phyloP scores from a whole-genome alignment of 139 green algal genomes.

The Chlorella sp. region DNA sequence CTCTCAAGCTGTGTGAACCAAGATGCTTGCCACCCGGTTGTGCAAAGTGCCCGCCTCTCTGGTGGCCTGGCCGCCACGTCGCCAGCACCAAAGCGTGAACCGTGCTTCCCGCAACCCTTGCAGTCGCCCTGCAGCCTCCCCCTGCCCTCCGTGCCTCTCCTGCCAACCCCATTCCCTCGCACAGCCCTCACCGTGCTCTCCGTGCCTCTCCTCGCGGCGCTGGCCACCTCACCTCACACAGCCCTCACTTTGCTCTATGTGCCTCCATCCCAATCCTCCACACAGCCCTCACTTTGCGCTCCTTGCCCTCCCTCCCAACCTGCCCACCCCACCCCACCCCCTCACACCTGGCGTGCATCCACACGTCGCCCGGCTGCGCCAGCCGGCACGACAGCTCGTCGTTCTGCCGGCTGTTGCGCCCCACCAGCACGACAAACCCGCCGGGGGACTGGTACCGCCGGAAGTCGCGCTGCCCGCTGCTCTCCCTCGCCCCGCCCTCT shows the following conservation, averaged over 20 bases:
- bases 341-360: slow-evolving; percentile 81
- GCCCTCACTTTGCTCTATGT: too few relatives aligned
- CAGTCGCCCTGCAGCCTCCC: background rate
- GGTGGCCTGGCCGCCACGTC: too few relatives aligned
- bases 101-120: too few relatives aligned
- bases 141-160: background rate
- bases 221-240: too few relatives aligned
- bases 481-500: slow-evolving; percentile 55
- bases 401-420: slow-evolving; percentile 90
- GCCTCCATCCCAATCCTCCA: too few relatives aligned
- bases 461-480: slow-evolving; percentile 35
- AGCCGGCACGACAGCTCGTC: slow-evolving; percentile 79
- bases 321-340: background rate
- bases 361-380: slow-evolving; percentile 76
- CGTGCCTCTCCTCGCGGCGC: too few relatives aligned
- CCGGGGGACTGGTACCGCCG: slow-evolving; percentile 68
- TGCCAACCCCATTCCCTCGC: too few relatives aligned
- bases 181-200: too few relatives aligned
- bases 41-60: too few relatives aligned
- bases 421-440: slow-evolving; percentile 76
- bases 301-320: background rate
- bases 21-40: background rate
- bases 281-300: background rate
- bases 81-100: too few relatives aligned
- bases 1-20: background rate